Evolutionary conservation across 2,329 filamentous ascomycete genomes (phyloP), one percentile per base, ranked within the genome.

Genomic region (Zymoseptoria brevis): DNA sequence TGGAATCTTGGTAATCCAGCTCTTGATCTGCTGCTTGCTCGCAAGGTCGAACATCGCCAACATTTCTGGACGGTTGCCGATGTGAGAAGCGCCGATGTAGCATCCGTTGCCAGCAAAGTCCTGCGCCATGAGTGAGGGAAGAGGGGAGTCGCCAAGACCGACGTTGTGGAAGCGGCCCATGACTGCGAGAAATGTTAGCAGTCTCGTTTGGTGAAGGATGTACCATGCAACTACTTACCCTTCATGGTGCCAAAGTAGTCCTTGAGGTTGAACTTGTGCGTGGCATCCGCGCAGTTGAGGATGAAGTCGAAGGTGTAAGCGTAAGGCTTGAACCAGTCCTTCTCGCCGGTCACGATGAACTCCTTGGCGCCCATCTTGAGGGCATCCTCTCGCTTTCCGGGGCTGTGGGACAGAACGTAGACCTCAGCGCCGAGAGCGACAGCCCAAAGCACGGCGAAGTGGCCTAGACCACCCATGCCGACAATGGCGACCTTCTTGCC

Each of bases 81-180:
- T 80, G 69, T 81, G 78, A 60, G 74, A 77, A 19, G 79, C 77
- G 51, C 79, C 78, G 62, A 81, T 75, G 70, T 75, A 80, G 72
- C 75, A 79, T 11, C 90, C 90, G 75, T 93, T 95, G 64, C 75
- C 75, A 60, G 89, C 80, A 69, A 96, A 87, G 70, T 84, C 84
- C 78, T 91, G 87, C 55, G 88, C 86, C 75, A 65, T 65, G n/a
- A 68, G 49, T 51, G 59, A 76, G 59, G 89, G 84, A 9, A 89
- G 84, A 52, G 87, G 84, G 62, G 89, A 87, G 71, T 90, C 88
- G 3, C 89, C 89, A 70, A 93, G 79, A 50, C 89, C 89, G 57
- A 93, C 88, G 68, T 83, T 88, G 73, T 93, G 83, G 84, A 88
- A 94, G 71, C 81, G 83, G 60, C 87, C 89, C 76, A 91, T 88